phyloP scores from a whole-genome alignment of 306 rosid genomes.

The Betula pendula region DNA sequence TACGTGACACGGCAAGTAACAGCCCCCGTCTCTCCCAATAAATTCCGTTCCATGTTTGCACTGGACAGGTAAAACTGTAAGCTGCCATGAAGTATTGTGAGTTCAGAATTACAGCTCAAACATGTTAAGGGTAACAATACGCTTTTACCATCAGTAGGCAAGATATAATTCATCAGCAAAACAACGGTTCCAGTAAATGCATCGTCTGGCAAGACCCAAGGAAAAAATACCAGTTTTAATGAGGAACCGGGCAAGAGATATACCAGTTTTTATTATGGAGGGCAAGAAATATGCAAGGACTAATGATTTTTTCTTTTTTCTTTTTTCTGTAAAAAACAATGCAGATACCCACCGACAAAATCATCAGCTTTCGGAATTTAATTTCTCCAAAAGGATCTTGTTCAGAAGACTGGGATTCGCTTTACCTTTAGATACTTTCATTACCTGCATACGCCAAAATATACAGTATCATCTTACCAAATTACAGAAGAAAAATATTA shows the following conservation, averaged over 20 bases:
- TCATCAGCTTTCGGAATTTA: conserved; percentile 67
- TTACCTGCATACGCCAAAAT: conserved; percentile 47
- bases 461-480: conserved; percentile 7
- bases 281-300: neutral
- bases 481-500: neutral
- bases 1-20: neutral
- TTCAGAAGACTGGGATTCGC: conserved; percentile 86
- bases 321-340: neutral
- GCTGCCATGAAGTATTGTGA: neutral
- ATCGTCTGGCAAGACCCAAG: neutral
- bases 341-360: conserved; percentile 5
- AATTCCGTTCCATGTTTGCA: neutral
- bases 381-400: conserved; percentile 79
- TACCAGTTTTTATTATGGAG: neutral
- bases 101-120: neutral
- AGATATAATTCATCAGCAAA: neutral
- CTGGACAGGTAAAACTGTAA: neutral
- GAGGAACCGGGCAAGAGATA: neutral
- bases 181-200: neutral
- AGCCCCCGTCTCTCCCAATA: neutral
- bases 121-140: neutral
- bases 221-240: neutral
- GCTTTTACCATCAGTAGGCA: neutral
- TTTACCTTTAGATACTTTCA: conserved; percentile 94
- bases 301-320: neutral